A percentile compares a stretch with the other conserved stretches of the same genome.
Evolutionary conservation across 2,329 filamentous ascomycete genomes (phyloP).

Genomic region (Fusarium anguioides): DNA sequence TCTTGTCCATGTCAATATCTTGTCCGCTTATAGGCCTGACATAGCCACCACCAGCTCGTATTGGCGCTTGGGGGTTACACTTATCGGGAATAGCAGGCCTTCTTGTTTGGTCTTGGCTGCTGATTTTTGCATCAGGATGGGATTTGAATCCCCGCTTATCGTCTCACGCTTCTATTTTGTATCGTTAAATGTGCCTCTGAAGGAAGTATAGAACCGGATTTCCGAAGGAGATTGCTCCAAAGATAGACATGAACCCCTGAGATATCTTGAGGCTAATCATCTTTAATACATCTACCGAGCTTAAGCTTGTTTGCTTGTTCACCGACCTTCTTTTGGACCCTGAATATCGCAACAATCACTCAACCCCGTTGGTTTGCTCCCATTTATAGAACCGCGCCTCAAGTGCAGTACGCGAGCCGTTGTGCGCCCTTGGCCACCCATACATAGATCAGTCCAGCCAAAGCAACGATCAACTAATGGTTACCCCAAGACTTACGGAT

Average conservation of each 20-base stretch:
- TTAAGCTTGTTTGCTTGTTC: constrained; percentile 10
- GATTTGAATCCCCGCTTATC: constrained; percentile 25
- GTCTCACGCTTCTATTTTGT: constrained; percentile 20
- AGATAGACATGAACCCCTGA: neutral
- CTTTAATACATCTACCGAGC: neutral
- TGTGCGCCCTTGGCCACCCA: constrained; percentile 14
- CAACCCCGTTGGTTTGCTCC: constrained; percentile 11
- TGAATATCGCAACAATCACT: constrained; percentile 4
- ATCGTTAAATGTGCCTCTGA: neutral
- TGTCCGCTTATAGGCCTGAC: constrained; percentile 16
- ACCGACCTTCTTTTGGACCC: neutral
- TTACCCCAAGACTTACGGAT: constrained; percentile 2
- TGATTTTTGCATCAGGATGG: constrained; percentile 2
- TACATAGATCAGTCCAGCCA: constrained; percentile 4
- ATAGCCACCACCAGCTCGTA: constrained; percentile 44
- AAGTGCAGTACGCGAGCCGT: constrained; percentile 9
- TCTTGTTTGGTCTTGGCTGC: constrained; percentile 1
- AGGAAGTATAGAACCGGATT: constrained; percentile 1
- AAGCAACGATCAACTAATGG: constrained; percentile 10
- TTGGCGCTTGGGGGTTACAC: constrained; percentile 23
- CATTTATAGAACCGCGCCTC: constrained; percentile 42
- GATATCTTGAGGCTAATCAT: neutral
- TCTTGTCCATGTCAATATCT: constrained; percentile 24
- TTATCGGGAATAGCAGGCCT: neutral
- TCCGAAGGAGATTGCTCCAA: constrained; percentile 1